Conservation (phyloP, 805 yeast species). For the Cyberlindnera misumaiensis region DNA sequence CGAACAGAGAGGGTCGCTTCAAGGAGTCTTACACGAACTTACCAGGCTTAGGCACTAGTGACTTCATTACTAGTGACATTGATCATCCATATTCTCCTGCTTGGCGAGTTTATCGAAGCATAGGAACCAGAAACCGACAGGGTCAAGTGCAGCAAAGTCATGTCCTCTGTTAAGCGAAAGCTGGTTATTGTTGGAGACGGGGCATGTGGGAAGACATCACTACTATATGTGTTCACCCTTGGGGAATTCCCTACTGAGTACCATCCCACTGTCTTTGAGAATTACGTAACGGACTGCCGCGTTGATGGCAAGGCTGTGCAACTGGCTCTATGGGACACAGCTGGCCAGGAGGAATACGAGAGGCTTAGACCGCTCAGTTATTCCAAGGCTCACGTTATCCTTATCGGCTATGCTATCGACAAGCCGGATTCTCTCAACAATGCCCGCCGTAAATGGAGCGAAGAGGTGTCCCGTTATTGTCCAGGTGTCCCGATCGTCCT, state of each 20-base stretch:
- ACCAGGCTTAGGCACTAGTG: too few relatives aligned
- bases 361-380: conserved; percentile 83
- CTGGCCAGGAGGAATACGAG: conserved; percentile 95
- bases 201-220: conserved; percentile 89
- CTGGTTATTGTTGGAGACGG: conserved; percentile 93
- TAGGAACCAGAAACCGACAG: background rate
- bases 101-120: too few relatives aligned
- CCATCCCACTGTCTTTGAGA: conserved; percentile 92
- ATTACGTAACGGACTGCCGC: conserved; percentile 88
- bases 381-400: conserved; percentile 77
- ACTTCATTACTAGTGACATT: too few relatives aligned
- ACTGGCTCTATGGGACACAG: conserved; percentile 90
- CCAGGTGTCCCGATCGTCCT: conserved; percentile 72
- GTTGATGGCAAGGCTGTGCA: conserved; percentile 91
- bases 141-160: background rate
- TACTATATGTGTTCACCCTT: conserved; percentile 82
- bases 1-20: too few relatives aligned
- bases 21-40: too few relatives aligned
- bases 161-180: conserved; percentile 47
- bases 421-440: conserved; percentile 79
- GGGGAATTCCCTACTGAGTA: conserved; percentile 92
- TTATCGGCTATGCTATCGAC: conserved; percentile 82
- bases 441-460: conserved; percentile 82
- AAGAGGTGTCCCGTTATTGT: conserved; percentile 74
- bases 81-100: too few relatives aligned